phyloP scores from a whole-genome alignment of 257 asterid species.

The Gynochthodes officinalis region DNA sequence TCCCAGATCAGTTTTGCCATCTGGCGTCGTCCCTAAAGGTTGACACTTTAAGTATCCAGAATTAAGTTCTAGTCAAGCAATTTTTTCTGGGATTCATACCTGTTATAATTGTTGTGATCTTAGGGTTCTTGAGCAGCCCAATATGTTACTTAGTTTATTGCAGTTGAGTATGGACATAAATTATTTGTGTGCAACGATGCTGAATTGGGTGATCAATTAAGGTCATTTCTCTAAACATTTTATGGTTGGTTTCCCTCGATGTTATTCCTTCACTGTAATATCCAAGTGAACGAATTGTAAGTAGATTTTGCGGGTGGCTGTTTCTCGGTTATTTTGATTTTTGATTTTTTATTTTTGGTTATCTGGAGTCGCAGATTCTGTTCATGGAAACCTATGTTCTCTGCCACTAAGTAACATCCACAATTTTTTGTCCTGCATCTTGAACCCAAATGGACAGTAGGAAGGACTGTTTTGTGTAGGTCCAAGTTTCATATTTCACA shows the following conservation, averaged over 20 bases:
- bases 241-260: not conserved
- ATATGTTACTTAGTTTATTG: not conserved
- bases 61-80: not conserved
- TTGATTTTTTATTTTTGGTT: too few relatives aligned
- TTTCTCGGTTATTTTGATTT: not conserved
- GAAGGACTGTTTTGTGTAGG: not conserved
- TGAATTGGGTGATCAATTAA: not conserved
- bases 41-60: not conserved
- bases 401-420: not conserved
- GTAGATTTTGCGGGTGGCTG: not conserved
- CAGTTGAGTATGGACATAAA: not conserved
- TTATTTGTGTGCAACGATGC: not conserved
- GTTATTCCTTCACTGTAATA: not conserved
- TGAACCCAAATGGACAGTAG: not conserved
- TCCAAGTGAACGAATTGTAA: not conserved
- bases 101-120: not conserved
- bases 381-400: not conserved
- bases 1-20: constrained; percentile 13
- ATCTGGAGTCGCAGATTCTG: not conserved
- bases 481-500: not conserved
- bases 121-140: not conserved
- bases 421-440: not conserved
- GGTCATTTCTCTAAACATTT: not conserved
- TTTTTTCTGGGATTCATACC: not conserved
- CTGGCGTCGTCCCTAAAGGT: not conserved